A percentile compares a stretch with the other conserved stretches of the same genome.
These are phyloP conservation scores for Syncephalis plumigaleata DNA, from an alignment of 371 early-diverging fungal genomes.

Conservation along the genomic window DNA sequence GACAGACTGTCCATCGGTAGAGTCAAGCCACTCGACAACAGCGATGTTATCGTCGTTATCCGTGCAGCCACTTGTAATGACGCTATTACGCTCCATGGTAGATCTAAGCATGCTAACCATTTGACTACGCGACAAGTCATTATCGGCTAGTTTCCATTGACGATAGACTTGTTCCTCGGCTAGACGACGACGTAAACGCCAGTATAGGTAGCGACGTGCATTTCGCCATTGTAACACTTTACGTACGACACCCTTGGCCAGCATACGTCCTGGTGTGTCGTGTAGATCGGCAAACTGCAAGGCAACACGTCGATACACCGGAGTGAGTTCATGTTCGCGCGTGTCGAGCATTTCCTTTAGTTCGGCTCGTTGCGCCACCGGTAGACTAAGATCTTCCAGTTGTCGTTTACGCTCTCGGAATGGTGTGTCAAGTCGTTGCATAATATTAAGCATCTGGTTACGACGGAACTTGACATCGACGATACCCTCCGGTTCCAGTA, in stretches of 20 bases:
- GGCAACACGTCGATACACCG: slow-evolving; percentile 87
- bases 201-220: slow-evolving; percentile 82
- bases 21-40: neutral
- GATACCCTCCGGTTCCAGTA: slow-evolving; percentile 96
- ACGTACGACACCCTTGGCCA: slow-evolving; percentile 79
- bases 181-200: slow-evolving; percentile 73
- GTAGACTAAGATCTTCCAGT: slow-evolving; percentile 24
- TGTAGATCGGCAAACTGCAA: slow-evolving; percentile 95
- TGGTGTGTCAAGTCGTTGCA: slow-evolving; percentile 74
- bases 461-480: slow-evolving; percentile 98
- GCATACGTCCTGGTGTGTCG: slow-evolving; percentile 93
- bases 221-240: slow-evolving; percentile 63
- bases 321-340: slow-evolving; percentile 72
- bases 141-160: neutral
- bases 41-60: neutral
- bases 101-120: neutral
- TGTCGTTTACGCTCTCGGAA: slow-evolving; percentile 55
- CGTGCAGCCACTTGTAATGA: neutral
- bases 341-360: slow-evolving; percentile 52
- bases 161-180: slow-evolving; percentile 25
- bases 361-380: slow-evolving; percentile 27
- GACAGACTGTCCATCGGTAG: neutral
- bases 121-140: neutral
- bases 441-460: slow-evolving; percentile 73
- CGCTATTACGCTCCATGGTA: neutral